Base-by-base conservation (phyloP, 768 basidiomycete species). In the Kondoa malvinella region DNA sequence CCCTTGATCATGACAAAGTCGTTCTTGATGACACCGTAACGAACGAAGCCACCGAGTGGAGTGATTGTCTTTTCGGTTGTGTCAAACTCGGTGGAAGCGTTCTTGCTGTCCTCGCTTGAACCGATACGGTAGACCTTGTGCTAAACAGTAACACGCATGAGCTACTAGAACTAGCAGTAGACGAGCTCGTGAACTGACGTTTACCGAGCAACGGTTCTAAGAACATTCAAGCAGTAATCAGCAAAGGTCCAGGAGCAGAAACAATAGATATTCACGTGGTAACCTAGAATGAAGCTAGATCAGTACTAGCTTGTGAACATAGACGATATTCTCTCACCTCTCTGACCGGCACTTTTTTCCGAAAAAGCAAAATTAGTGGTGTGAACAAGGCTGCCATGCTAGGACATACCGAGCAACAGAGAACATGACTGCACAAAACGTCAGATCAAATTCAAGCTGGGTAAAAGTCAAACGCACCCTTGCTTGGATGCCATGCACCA, bases 51-150 rank as follows among this genome's bases (percentile, higher is more conserved):
- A 82, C 95, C 95, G 85, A 97, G 84, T 65, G 95, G 95, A 67
- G 89, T 97, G 73, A 75, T 74, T 70, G 80, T 71, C 83, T 95
- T 95, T 81, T 88, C 85, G 74, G 91, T 94, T 76, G 89, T 84
- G 78, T 97, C 95, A 68, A 87, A 85, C 74, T 96, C 92, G 34
- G 95, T 97, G 66, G 92, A 87, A 16, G 91, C 95, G 74, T 91
- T 92, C 68, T 78, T 81, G 16, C 85, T 84, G 75, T 92, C 89
- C 30, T 78, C 71, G 67, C 85, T 91, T 71, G 83, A 80, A 72
- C 89, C 92, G 72, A 99, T 83, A 73, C 95, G 88, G 85, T 95
- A 97, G 76, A 94, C 85, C 82, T 96, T 96, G 85, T 96, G 95
- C 40, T 50, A 50, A 50, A 8, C 12, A 8, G 40, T 21, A 21